Conservation (phyloP, 2,329 filamentous ascomycete species). For the Calonectria montana region DNA sequence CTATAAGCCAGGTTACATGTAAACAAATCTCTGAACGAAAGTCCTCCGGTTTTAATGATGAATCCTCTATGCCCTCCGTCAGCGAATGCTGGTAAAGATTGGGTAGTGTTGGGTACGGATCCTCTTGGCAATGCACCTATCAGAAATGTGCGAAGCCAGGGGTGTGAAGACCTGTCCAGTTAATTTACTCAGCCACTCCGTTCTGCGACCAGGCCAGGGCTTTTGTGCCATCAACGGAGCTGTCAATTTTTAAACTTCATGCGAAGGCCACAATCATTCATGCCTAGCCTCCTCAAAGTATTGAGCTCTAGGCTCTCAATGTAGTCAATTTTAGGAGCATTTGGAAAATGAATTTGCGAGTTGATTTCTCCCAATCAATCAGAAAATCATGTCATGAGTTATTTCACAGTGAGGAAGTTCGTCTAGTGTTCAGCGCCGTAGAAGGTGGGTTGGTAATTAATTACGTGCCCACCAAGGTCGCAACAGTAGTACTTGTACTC, state of each 20-base stretch:
- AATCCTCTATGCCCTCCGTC: too few relatives aligned
- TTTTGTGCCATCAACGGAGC: neutral
- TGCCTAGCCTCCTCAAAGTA: neutral
- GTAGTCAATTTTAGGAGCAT: neutral
- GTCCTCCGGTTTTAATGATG: too few relatives aligned
- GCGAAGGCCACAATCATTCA: neutral
- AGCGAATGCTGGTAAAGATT: too few relatives aligned
- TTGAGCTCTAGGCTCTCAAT: too few relatives aligned
- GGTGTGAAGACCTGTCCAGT: neutral
- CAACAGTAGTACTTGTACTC: neutral
- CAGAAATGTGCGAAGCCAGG: neutral
- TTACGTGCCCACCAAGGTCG: slow-evolving; percentile 5
- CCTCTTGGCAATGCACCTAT: neutral
- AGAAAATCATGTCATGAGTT: too few relatives aligned
- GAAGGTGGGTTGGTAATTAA: slow-evolving; percentile 1
- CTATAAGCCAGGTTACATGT: too few relatives aligned
- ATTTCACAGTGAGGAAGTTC: neutral
- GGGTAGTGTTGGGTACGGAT: neutral
- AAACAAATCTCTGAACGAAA: too few relatives aligned
- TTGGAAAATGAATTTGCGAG: neutral
- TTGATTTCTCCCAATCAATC: neutral
- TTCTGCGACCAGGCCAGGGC: neutral
- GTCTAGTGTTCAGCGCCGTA: neutral
- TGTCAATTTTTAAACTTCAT: slow-evolving; percentile 6
- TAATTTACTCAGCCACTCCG: slow-evolving; percentile 1